Evolutionary conservation across 2,329 filamentous ascomycete species (phyloP), one percentile per base, ranked within the genome.

Genomic region (Talaromyces sp.): DNA sequence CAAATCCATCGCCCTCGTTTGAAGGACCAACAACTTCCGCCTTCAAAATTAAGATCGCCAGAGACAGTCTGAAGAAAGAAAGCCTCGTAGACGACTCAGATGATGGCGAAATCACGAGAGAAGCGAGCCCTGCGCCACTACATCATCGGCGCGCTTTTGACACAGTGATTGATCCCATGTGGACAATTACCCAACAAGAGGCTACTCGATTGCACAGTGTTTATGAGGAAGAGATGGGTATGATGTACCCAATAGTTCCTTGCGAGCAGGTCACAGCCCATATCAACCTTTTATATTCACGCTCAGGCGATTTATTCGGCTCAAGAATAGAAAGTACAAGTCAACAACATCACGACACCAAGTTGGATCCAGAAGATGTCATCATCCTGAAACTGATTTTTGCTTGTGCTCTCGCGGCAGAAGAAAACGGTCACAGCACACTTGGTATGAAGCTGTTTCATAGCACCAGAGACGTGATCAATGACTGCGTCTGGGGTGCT

Each of bases 241-340:
- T 92, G 66, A 94, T 96, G 90, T 96, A 95, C 69, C 92, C 92
- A 0, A 86, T 95, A 17, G 74, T 95, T 43, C 84, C 90, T 65
- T 86, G 94, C 32, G 84, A 89, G 62, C 64, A 81, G 59, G 78
- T 94, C 32, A 83, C 91, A 51, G 77, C 79, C 5, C 89, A 96
- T 70, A 87, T 88, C 1, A 84, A 84, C 8, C 68, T 29, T 80
- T 81, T 58, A 79, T 85, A 90, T 43, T 78, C 56, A 69, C 68
- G 43, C 12, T 24, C 43, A 17, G 43, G 43, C 11, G 48, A 29
- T 52, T 29, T 52, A n/a, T n/a, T 27, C 19, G 11, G 48, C 12
- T n/a, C 48, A 1, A 26, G n/a, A n/a, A 29, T 52, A 27, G 54
- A 35, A 14, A 52, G 10, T 19, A 3, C 26, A 38, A 21, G 11